Conservation (phyloP, 805 yeast species). For the Jamesozyma gamospora region DNA sequence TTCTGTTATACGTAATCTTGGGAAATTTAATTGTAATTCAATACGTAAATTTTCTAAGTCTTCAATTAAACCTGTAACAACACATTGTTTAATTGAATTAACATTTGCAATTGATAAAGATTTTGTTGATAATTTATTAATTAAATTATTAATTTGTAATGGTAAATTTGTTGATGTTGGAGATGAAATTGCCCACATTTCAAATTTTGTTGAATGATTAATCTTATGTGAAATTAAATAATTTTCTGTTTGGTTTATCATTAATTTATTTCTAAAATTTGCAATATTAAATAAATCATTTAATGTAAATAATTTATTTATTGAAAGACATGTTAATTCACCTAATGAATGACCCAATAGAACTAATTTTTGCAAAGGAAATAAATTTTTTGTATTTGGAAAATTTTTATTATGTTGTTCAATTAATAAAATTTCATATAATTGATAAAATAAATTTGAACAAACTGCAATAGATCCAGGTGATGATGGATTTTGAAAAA, state of each 20-base stretch:
- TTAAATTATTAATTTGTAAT: conserved; percentile 12
- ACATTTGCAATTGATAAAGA: conserved; percentile 26
- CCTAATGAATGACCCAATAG: conserved; percentile 31
- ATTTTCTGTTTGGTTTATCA: conserved; percentile 25
- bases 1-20: conserved; percentile 20
- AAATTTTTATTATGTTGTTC: background rate
- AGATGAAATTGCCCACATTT: conserved; percentile 28
- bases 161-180: conserved; percentile 22
- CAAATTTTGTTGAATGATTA: conserved; percentile 18
- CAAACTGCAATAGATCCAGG: conserved; percentile 29
- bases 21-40: conserved; percentile 16
- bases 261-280: conserved; percentile 25
- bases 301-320: conserved; percentile 19
- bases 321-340: conserved; percentile 25
- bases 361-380: background rate
- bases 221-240: conserved; percentile 19
- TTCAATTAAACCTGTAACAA: conserved; percentile 24
- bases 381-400: background rate
- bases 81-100: conserved; percentile 26
- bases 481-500: conserved; percentile 19
- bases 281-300: conserved; percentile 26
- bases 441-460: conserved; percentile 22
- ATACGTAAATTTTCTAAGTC: conserved; percentile 21
- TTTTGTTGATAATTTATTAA: conserved; percentile 11
- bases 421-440: conserved; percentile 9